Evolutionary conservation across 805 yeast genomes (phyloP).

Genomic region (Clavispora asparagi): DNA sequence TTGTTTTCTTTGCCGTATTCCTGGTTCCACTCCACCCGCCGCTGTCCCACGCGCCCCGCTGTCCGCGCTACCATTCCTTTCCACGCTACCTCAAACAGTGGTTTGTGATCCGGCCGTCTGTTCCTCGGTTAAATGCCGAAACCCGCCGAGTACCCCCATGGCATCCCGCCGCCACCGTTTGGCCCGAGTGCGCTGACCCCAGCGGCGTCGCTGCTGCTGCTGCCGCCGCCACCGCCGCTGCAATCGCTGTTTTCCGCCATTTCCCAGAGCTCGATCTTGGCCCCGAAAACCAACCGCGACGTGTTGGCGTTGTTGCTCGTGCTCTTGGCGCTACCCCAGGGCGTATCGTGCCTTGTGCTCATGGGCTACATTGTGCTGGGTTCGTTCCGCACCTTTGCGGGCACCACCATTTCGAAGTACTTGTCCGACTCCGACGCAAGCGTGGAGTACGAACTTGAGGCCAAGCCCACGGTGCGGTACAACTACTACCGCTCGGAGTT

Average conservation of each 20-base stretch:
- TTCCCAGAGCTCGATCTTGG: slow-evolving; percentile 5
- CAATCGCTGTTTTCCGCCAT: background rate
- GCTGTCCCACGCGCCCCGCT: too few relatives aligned
- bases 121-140: slow-evolving; percentile 1
- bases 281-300: slow-evolving; percentile 19
- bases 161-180: slow-evolving; percentile 8
- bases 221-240: slow-evolving; percentile 1
- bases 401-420: slow-evolving; percentile 19
- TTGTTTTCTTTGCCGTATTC: too few relatives aligned
- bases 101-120: background rate
- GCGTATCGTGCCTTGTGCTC: slow-evolving; percentile 20
- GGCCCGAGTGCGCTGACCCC: background rate
- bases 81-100: background rate
- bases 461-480: slow-evolving; percentile 4
- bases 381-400: slow-evolving; percentile 25
- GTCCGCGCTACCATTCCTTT: background rate
- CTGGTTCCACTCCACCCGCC: too few relatives aligned
- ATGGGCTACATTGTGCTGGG: slow-evolving; percentile 23
- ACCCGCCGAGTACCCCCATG: background rate
- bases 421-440: slow-evolving; percentile 7
- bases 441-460: slow-evolving; percentile 6
- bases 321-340: slow-evolving; percentile 24
- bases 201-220: background rate
- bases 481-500: slow-evolving; percentile 14
- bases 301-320: slow-evolving; percentile 28